Evolutionary conservation across 176 grass and related monocot genomes (phyloP), one percentile per base, ranked within the genome.

Genomic region (Alloteropsis semialata): DNA sequence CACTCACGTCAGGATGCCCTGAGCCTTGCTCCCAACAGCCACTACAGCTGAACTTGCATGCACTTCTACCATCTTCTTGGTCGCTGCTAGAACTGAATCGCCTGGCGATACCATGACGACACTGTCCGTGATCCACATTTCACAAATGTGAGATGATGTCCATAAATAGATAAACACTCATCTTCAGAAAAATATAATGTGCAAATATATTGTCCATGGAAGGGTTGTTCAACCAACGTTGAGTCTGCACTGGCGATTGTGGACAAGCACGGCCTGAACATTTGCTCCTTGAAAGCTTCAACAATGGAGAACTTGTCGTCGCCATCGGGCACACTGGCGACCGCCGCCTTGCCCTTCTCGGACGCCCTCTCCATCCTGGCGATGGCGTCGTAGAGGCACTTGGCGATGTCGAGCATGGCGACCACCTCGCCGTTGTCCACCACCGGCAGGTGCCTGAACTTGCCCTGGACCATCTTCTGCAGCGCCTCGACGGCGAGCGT

Each of bases 371-470:
- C 94, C 87, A 94, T 90, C 48, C 87, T 78, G 17, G 91, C 45
- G 67, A 88, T 90, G 69, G 91, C 91, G 77, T 97, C 87, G 49
- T 97, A 94, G 48, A 97, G 85, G 62, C 91, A 94, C 62, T 94
- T 94, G 66, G 87, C 85, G 33, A 97, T 97, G 83, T 97, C 91
- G 55, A 97, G 84, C 61, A 94, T 85, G 60, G 94, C 94, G 61
- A 97, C 84, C 12, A 97, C 94, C 75, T 94, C 94, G 38, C 94
- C 94, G 62, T 94, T 97, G 67, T 97, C 94, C 82, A 97, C 94
- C 75, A 97, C 91, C 17, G 91, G 89, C 25, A 97, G 57, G 77
- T 97, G 94, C 61, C 91, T 88, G 65, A 97, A 97, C 67, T 94
- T 94, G 12, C 91, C 89, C 72, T 92, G 87, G 13, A 97, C 94